Percentiles rank a stretch among this genome's conserved stretches.
Evolutionary conservation across 176 grass and related monocot genomes (phyloP).

Genomic region (Leersia perrieri): DNA sequence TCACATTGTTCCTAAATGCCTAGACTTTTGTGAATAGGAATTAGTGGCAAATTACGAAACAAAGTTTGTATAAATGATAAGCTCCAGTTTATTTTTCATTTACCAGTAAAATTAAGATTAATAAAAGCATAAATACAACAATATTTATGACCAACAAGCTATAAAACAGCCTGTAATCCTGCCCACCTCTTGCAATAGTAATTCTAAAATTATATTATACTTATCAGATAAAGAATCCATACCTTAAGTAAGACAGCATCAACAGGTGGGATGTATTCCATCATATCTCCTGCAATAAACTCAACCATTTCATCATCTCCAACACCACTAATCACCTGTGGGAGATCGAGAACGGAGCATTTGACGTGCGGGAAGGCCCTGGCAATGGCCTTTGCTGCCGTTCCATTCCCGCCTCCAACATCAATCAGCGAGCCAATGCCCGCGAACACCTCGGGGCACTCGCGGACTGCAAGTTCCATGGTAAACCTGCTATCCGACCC

Average conservation of each 20-base stretch:
- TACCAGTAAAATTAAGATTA: no score
- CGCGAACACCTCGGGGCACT: neutral
- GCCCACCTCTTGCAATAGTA: neutral
- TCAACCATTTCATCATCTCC: neutral
- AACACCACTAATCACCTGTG: slow-evolving; percentile 6
- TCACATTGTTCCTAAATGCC: no score
- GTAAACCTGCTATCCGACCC: neutral
- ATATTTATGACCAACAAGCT: no score
- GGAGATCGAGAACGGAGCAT: slow-evolving; percentile 49
- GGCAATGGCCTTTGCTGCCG: neutral
- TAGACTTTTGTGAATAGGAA: no score
- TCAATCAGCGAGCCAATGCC: slow-evolving; percentile 32
- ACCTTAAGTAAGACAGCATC: slow-evolving; percentile 36
- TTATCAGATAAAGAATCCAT: neutral
- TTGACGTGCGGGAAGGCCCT: slow-evolving; percentile 28
- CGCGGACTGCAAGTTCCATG: neutral
- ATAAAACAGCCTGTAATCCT: no score
- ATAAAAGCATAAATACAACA: no score
- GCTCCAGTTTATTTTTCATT: neutral
- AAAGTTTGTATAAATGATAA: no score
- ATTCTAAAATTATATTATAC: neutral
- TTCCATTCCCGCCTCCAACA: slow-evolving; percentile 35
- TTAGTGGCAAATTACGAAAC: no score
- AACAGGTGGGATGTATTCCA: slow-evolving; percentile 10
- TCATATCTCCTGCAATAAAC: slow-evolving; percentile 38